phyloP scores from a whole-genome alignment of 2,329 filamentous ascomycete species.

The Chaetomiaceae sp. region DNA sequence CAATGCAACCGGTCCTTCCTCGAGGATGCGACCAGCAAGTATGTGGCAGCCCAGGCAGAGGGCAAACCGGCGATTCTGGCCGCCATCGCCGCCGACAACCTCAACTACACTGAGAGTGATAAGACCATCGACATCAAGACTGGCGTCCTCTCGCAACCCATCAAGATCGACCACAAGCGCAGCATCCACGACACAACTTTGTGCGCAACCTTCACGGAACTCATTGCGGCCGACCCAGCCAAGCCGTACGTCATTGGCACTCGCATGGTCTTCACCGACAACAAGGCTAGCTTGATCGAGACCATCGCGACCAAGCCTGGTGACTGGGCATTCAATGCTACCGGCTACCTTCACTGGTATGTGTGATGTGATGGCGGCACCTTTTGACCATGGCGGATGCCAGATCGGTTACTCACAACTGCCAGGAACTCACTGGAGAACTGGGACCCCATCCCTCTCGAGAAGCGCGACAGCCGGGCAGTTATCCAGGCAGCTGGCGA shows the following conservation, averaged over 20 bases:
- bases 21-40: constrained; percentile 12
- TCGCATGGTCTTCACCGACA: constrained; percentile 30
- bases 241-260: constrained; percentile 36
- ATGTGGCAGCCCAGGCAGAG: constrained; percentile 19
- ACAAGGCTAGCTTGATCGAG: constrained; percentile 27
- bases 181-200: constrained; percentile 26
- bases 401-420: not conserved
- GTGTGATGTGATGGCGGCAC: not conserved
- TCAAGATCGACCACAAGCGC: constrained; percentile 25
- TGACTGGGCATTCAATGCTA: constrained; percentile 29
- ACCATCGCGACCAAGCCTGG: constrained; percentile 24
- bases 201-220: constrained; percentile 28
- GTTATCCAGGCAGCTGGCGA: constrained; percentile 26
- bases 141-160: constrained; percentile 20
- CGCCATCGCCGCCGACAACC: constrained; percentile 12
- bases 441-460: constrained; percentile 24
- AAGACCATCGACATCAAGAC: constrained; percentile 13
- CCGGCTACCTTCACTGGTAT: constrained; percentile 24
- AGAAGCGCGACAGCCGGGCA: constrained; percentile 19
- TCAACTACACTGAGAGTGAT: constrained; percentile 25
- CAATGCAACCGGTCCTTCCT: constrained; percentile 17
- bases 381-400: too few relatives aligned
- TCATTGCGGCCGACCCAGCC: constrained; percentile 23
- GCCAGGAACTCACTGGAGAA: constrained; percentile 17
- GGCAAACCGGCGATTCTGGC: constrained; percentile 13